Conservation (phyloP, 2,329 filamentous ascomycete species). For the Torrubiellomyces zombiae region DNA sequence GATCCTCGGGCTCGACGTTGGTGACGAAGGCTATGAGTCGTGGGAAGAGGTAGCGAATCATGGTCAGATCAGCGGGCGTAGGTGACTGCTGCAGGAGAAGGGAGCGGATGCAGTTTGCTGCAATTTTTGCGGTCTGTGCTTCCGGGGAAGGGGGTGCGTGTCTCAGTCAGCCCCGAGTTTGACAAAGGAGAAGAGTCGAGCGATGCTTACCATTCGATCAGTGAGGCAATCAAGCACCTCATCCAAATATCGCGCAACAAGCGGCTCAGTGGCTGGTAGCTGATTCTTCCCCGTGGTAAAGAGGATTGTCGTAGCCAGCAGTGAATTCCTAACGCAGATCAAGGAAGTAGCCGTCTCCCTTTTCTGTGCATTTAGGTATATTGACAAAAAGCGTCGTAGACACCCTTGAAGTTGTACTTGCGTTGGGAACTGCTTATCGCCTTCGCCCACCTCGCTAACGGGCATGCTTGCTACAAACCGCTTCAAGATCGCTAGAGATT, state of each 20-base stretch:
- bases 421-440: conserved; percentile 30
- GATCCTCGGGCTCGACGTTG: conserved; percentile 55
- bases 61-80: conserved; percentile 50
- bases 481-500: conserved; percentile 79
- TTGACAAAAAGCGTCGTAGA: conserved; percentile 65
- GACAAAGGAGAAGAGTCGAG: background rate
- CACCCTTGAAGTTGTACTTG: conserved; percentile 65
- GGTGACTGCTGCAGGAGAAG: conserved; percentile 52
- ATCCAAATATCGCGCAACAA: conserved; percentile 58
- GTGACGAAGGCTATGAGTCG: conserved; percentile 61
- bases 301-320: conserved; percentile 76
- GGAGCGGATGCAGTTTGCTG: conserved; percentile 76
- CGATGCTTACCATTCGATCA: conserved; percentile 47
- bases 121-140: conserved; percentile 62
- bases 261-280: conserved; percentile 56
- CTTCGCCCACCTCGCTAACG: conserved; percentile 20
- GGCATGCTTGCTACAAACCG: conserved; percentile 71
- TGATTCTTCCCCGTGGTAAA: conserved; percentile 65
- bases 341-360: conserved; percentile 61
- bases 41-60: conserved; percentile 60
- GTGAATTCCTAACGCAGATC: conserved; percentile 79
- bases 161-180: background rate
- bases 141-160: background rate
- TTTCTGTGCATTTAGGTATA: conserved; percentile 60
- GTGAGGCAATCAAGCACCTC: conserved; percentile 74